Conservation (phyloP, 345 rosid genomes). For the Arabidopsis thaliana region DNA sequence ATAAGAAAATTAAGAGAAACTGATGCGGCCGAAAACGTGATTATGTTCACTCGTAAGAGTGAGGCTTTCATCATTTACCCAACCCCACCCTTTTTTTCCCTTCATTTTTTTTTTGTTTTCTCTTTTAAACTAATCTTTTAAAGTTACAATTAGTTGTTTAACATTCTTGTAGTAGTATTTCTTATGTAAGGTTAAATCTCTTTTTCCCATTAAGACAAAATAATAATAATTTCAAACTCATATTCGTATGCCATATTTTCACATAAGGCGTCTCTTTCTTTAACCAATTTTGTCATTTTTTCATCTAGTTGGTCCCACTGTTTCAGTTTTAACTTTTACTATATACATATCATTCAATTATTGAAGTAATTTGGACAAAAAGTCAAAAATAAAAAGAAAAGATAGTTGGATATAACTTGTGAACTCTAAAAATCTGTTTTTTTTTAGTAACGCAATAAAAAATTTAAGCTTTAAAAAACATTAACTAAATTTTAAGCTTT, state of each 20-base stretch:
- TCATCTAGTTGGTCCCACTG: slow-evolving; percentile 28
- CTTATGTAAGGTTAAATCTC: slow-evolving; percentile 2
- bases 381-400: background rate
- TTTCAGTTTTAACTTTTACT: slow-evolving; percentile 21
- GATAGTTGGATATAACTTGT: slow-evolving; percentile 6
- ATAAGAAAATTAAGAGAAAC: slow-evolving; percentile 1
- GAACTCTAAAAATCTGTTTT: background rate
- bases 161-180: background rate
- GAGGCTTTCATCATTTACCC: slow-evolving; percentile 40
- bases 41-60: slow-evolving; percentile 35
- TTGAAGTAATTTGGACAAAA: background rate
- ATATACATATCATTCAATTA: slow-evolving; percentile 14
- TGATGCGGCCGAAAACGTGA: slow-evolving; percentile 45
- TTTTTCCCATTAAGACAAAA: slow-evolving; percentile 4
- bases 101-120: too few relatives aligned
- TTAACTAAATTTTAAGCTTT: background rate
- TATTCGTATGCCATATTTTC: slow-evolving; percentile 2
- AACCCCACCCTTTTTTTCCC: slow-evolving; percentile 17
- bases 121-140: background rate
- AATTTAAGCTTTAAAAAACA: too few relatives aligned
- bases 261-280: slow-evolving; percentile 9
- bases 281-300: slow-evolving; percentile 27
- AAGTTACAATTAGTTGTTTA: background rate
- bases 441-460: too few relatives aligned
- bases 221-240: background rate